A percentile compares a stretch with the other conserved stretches of the same genome.
These are phyloP conservation scores for Apiotrichum sp. DNA, from an alignment of 1,284 basidiomycete genomes.

Conservation along the genomic window DNA sequence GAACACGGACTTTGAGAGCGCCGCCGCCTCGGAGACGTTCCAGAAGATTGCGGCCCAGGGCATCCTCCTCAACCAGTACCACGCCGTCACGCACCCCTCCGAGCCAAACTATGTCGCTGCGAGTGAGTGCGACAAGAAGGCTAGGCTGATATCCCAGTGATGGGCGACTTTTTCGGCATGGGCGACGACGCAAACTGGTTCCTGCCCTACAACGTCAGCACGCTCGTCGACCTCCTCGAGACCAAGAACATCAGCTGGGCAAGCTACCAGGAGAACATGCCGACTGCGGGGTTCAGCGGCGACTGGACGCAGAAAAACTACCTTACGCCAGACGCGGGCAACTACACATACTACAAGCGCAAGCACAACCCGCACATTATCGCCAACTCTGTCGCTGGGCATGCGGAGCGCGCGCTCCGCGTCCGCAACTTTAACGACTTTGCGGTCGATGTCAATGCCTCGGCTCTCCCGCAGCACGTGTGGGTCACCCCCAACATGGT, in stretches of 20 bases:
- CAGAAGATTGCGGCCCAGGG: constrained; percentile 53
- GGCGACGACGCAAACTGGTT: constrained; percentile 48
- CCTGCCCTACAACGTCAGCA: constrained; percentile 50
- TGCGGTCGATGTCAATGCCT: constrained; percentile 48
- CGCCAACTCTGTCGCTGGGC: constrained; percentile 52
- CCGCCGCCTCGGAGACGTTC: constrained; percentile 48
- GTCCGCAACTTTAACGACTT: constrained; percentile 55
- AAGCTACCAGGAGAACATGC: constrained; percentile 56
- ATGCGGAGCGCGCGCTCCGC: constrained; percentile 49
- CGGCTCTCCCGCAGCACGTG: constrained; percentile 57
- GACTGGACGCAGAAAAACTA: constrained; percentile 52
- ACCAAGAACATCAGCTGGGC: constrained; percentile 52
- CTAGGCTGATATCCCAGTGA: background rate
- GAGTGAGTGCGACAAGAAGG: background rate
- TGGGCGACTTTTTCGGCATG: constrained; percentile 44
- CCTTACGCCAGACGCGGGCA: constrained; percentile 42
- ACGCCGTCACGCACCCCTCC: constrained; percentile 54
- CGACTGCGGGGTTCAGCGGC: constrained; percentile 51
- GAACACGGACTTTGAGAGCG: constrained; percentile 54
- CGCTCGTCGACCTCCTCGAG: constrained; percentile 61
- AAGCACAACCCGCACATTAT: constrained; percentile 60
- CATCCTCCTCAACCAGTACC: constrained; percentile 54
- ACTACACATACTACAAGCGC: constrained; percentile 49
- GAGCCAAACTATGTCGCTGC: constrained; percentile 23
- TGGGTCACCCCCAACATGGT: constrained; percentile 63